Evolutionary conservation across 2,329 filamentous ascomycete species (phyloP), one percentile per base, ranked within the genome.

Genomic region (Cryphonectria naterciae): DNA sequence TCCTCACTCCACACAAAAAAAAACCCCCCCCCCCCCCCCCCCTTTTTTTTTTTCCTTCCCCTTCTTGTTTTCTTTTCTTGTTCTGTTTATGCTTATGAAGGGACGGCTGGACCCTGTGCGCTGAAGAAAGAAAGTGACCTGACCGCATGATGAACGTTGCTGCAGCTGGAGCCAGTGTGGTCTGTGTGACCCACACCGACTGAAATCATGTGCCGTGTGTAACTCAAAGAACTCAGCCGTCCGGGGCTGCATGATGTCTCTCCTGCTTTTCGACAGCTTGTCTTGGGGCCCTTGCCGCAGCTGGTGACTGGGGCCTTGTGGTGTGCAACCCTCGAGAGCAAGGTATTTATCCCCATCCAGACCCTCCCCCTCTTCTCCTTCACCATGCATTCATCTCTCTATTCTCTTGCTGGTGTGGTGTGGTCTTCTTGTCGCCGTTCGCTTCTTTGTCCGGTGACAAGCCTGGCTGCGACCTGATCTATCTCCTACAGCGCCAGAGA

Each of bases 171-270:
- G 61, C 61, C 61, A 46, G 37, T 22, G 35, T n/a, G 22, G 46
- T 43, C 39, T 13, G 39, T 39, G 39, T 64, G n/a, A 46, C n/a
- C 61, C n/a, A 41, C 61, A 46, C n/a, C 61, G 39, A 41, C 39
- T 28, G 39, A 17, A 28, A 64, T 25, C 61, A 64, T 41, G 61
- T 64, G 61, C 39, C 39, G 61, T 64, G 61, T 64, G 39, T 43
- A 43, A 64, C 61, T 15, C 10, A 22, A 22, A 13, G 39, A 64
- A 32, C 61, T n/a, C 11, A 28, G 41, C 46, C n/a, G 61, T 46
- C 61, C 43, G 61, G 37, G n/a, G 61, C n/a, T 13, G 61, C 46
- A n/a, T n/a, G 13, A n/a, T n/a, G 13, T 46, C 37, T 64, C n/a
- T 22, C 39, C 39, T 64, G 60, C n/a, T 43, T 10, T 10, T 63